Evolutionary conservation across 2,329 filamentous ascomycete species (phyloP), one percentile per base, ranked within the genome.

Genomic region (Alternaria alternata): DNA sequence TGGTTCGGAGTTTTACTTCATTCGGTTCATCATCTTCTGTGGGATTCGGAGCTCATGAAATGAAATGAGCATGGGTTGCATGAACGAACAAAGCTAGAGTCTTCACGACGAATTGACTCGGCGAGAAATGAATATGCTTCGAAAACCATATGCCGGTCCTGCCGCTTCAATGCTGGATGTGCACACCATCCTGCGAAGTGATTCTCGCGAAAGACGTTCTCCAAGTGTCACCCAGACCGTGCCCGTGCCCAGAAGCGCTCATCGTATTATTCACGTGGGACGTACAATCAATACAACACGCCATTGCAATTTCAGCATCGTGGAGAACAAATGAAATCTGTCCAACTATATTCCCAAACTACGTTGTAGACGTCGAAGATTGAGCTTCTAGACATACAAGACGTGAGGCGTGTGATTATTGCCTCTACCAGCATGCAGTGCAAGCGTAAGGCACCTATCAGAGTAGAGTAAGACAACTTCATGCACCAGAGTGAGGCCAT

Each of bases 1-100:
- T 57, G 49, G 57, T 47, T 51, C 51, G 65, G 64, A 66, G 62
- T 68, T 67, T 38, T 51, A 65, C 62, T 66, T 68, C 64, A 65
- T 68, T 61, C 55, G 65, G 64, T 66, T 66, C 62, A 59, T 59
- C 56, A 59, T 56, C 57, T 59, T 59, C 52, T 59, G 55, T 58
- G 57, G 57, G 57, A 59, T 56, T 59, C 57, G 57, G 57, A 56
- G 57, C 57, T 59, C 52, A 56, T 59, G 57, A 59, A 48, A 59
- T 51, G 32, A 54, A 56, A 56, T 51, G 57, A 59, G 46, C 57
- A 59, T 59, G 57, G 57, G 57, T 41, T 56, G 52, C 52, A 59
- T 59, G 57, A 59, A 59, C 44, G 53, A 59, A 59, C 34, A 51
- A 48, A 38, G 57, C 57, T 56, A 46, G 46, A 36, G 57, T 59